Percentiles rank a stretch among this genome's conserved stretches.
phyloP scores from a whole-genome alignment of 306 rosid species.

The Rosa lucieae region DNA sequence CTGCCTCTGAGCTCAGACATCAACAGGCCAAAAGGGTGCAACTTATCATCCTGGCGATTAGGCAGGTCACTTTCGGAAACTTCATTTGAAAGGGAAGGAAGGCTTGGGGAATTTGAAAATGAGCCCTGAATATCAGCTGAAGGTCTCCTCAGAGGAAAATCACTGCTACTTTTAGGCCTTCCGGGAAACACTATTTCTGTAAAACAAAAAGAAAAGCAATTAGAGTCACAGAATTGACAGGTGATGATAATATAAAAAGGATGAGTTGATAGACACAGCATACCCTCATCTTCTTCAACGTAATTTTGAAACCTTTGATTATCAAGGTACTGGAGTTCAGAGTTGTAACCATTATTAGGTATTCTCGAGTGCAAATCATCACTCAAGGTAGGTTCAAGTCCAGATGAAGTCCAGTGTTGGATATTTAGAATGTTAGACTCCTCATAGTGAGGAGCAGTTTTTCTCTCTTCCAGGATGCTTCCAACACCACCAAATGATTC shows the following conservation, averaged over 20 bases:
- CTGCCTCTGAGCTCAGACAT: constrained; percentile 67
- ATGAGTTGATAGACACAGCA: constrained; percentile 13
- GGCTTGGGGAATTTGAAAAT: constrained; percentile 35
- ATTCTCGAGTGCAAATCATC: constrained; percentile 33
- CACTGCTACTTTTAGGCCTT: constrained; percentile 44
- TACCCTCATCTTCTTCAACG: constrained; percentile 51
- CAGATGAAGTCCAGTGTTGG: constrained; percentile 47
- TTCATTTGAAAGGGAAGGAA: constrained; percentile 41
- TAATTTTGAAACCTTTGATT: constrained; percentile 41
- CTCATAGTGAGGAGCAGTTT: constrained; percentile 30
- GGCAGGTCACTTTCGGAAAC: constrained; percentile 31
- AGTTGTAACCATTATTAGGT: constrained; percentile 34
- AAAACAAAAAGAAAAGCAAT: constrained; percentile 22
- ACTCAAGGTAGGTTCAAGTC: constrained; percentile 36
- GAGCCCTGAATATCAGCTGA: constrained; percentile 28
- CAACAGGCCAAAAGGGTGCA: constrained; percentile 69
- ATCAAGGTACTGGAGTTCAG: constrained; percentile 41
- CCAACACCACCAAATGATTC: constrained; percentile 43
- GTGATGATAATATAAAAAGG: constrained; percentile 13
- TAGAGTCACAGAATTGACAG: background rate
- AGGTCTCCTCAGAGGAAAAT: constrained; percentile 36
- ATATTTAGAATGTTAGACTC: constrained; percentile 36
- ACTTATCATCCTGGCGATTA: constrained; percentile 46
- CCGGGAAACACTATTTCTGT: constrained; percentile 42
- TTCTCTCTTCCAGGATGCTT: constrained; percentile 44